Base-by-base conservation (phyloP, 1,139 yeast genomes). In the Scheffersomyces parashehatae region DNA sequence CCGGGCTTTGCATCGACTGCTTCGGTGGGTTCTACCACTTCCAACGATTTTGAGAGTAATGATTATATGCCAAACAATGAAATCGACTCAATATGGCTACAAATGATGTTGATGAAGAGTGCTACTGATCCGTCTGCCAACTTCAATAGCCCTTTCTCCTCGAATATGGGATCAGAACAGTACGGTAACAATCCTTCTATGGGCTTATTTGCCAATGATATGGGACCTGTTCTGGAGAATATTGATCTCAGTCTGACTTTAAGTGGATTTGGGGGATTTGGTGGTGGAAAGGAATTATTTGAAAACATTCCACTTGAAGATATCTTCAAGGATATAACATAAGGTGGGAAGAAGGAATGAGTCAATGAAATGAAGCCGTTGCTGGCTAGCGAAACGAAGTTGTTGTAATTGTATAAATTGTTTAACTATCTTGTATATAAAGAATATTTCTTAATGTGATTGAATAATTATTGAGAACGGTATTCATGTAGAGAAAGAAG, bases 21-120 rank as follows among this genome's bases (percentile, higher is more conserved):
- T 4, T 44, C 47, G 1, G 42, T 41, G 7, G 40, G 32, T 1
- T 45, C 52, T 3, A 31, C 45, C 4, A 28, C 29, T 4, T 48
- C 52, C 1, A 44, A 41, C 14, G 50, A 47, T 9, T 32, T 35
- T 24, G 20, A 37, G 10, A 41, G 43, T 7, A 40, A 48, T 8
- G 54, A 54, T 10, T 47, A 47, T 28, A 47, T 46, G 24, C 51
- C 59, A 5, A 56, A 56, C 35, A 60, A 59, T 28, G 57, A 58
- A 38, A 51, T 64, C 38, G 70, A 65, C 46, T 51, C 54, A 15
- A 47, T 64, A 36, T 65, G 70, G 70, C 41, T 65, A 35, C 65
- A 58, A 41, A 62, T 64, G 65, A 57, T 65, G 60, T 51, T 60
- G 16, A 45, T 54, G 38, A 58, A 57, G 44, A 54, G 56, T 37